Conservation (phyloP, 2,329 filamentous ascomycete genomes). For the Fusarium domesticum region DNA sequence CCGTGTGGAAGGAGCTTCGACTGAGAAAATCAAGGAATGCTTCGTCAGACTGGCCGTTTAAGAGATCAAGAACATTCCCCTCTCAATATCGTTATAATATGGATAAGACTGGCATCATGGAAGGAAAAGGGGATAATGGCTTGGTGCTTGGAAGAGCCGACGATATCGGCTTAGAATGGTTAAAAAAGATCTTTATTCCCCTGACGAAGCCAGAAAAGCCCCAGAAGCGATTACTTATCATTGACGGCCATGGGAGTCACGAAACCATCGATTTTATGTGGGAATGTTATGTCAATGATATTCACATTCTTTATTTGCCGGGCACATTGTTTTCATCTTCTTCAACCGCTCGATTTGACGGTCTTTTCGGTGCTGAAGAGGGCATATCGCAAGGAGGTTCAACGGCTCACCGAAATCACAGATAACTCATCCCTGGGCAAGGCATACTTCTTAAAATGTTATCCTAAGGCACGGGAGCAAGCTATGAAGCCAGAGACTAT, state of each 20-base stretch:
- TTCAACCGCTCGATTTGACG: too few species aligned
- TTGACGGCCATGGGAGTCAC: not conserved
- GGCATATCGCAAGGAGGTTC: slow-evolving; percentile 1
- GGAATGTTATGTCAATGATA: slow-evolving; percentile 1
- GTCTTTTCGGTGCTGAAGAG: slow-evolving; percentile 1
- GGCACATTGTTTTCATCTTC: slow-evolving; percentile 1
- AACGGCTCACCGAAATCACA: slow-evolving; percentile 1
- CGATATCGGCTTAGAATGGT: not conserved
- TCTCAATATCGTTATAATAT: too few species aligned
- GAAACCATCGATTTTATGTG: too few species aligned
- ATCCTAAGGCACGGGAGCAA: not conserved
- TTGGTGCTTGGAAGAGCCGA: not conserved
- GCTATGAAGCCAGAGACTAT: slow-evolving; percentile 2
- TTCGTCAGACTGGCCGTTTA: too few species aligned
- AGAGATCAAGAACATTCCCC: too few species aligned
- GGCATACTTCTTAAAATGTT: slow-evolving; percentile 1
- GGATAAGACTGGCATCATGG: too few species aligned
- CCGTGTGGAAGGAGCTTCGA: too few species aligned
- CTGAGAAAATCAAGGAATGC: too few species aligned
- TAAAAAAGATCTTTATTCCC: not conserved
- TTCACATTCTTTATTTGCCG: not conserved
- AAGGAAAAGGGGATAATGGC: too few species aligned
- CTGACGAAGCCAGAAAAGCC: not conserved
- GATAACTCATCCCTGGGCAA: slow-evolving; percentile 1
- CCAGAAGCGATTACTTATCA: not conserved